These are phyloP conservation scores for Coemansia sp. DNA, from an alignment of 192 early-diverging fungal genomes.

Conservation along the genomic window DNA sequence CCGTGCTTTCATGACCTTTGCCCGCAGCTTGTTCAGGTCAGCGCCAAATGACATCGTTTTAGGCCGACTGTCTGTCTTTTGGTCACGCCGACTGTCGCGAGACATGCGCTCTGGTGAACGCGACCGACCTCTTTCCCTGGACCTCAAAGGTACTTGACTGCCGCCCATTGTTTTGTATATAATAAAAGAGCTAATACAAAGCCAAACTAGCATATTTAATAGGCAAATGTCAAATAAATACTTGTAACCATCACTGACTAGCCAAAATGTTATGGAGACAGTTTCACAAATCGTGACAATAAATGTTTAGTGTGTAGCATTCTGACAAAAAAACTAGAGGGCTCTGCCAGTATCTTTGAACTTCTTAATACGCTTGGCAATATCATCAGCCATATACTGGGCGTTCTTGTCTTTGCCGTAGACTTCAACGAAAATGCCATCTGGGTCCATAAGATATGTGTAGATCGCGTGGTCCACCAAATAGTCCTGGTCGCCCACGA, in stretches of 20 bases:
- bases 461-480: conserved; percentile 99
- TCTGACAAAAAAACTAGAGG: neutral
- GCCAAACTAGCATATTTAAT: neutral
- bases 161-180: conserved; percentile 1
- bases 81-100: neutral
- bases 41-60: conserved; percentile 9
- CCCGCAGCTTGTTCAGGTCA: conserved; percentile 84
- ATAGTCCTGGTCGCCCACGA: conserved; percentile 82
- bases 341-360: conserved; percentile 8
- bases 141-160: neutral
- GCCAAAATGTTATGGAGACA: too few species aligned
- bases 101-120: neutral
- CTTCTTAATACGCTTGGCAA: conserved; percentile 10
- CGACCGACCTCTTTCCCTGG: neutral
- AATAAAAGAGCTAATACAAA: neutral
- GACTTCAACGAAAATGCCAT: conserved; percentile 86
- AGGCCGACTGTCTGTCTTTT: neutral
- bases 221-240: neutral
- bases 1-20: conserved; percentile 77
- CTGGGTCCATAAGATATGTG: conserved; percentile 93
- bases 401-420: conserved; percentile 76
- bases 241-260: neutral
- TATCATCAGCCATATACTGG: conserved; percentile 36
- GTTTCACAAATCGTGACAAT: neutral
- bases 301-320: neutral